These are phyloP conservation scores for Eutrema heterophyllum DNA, from an alignment of 345 rosid species.

Conservation along the genomic window DNA sequence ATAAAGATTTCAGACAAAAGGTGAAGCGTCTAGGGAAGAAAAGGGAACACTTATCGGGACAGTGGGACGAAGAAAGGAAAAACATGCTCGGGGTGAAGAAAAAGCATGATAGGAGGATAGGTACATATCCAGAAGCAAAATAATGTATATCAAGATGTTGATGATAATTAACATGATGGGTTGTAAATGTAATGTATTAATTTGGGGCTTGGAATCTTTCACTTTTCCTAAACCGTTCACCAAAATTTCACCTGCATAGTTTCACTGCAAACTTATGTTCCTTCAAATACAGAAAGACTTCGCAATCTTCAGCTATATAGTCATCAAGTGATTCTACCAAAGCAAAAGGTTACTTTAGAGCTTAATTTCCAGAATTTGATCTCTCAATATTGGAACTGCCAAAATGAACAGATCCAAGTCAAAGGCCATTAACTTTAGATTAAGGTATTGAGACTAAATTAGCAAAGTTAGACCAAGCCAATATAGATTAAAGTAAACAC, in stretches of 20 bases:
- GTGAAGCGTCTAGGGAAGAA: slow-evolving; percentile 5
- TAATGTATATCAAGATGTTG: neutral
- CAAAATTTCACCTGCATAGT: neutral
- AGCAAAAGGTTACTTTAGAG: neutral
- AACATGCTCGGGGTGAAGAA: neutral
- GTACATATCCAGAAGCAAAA: neutral
- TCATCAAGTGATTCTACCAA: neutral
- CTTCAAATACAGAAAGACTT: neutral
- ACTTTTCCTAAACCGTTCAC: neutral
- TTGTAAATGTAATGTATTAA: neutral
- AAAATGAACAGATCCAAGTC: neutral
- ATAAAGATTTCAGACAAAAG: neutral
- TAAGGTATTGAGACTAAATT: neutral
- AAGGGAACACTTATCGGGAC: neutral
- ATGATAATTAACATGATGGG: neutral
- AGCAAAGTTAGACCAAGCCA: neutral
- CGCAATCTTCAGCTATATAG: neutral
- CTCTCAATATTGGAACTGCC: neutral
- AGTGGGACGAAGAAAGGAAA: slow-evolving; percentile 5
- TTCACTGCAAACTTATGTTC: neutral
- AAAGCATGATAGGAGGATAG: neutral
- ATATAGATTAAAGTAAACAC: neutral
- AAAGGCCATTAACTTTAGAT: neutral
- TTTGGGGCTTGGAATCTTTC: neutral
- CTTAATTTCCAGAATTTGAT: neutral